Conservation (phyloP, 805 yeast genomes). For the Candida nanaspora region DNA sequence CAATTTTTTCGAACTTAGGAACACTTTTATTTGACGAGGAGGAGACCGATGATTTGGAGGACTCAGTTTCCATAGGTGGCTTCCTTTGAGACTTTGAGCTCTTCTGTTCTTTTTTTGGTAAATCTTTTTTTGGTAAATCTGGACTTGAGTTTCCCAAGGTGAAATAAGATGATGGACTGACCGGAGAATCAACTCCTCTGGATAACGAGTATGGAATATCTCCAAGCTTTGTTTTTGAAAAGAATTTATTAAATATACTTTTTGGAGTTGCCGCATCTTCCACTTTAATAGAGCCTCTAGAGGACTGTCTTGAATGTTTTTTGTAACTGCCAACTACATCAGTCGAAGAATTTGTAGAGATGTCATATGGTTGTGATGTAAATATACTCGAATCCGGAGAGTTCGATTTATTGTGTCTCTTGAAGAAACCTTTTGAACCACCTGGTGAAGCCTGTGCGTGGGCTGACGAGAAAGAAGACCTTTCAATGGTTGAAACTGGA, state of each 20-base stretch:
- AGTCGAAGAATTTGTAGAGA: slow-evolving; percentile 3
- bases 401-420: slow-evolving; percentile 57
- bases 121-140: slow-evolving; percentile 8
- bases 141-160: slow-evolving; percentile 5
- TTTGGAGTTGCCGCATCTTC: slow-evolving; percentile 19
- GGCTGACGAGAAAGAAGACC: slow-evolving; percentile 16
- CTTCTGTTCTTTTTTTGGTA: not conserved
- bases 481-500: slow-evolving; percentile 32
- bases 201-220: slow-evolving; percentile 7
- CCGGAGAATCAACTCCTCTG: slow-evolving; percentile 16
- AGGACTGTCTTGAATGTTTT: slow-evolving; percentile 18
- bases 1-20: slow-evolving; percentile 23
- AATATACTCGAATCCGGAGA: slow-evolving; percentile 48
- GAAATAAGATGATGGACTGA: slow-evolving; percentile 18
- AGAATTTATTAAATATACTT: slow-evolving; percentile 23
- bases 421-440: slow-evolving; percentile 41
- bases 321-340: slow-evolving; percentile 4
- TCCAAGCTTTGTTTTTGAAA: slow-evolving; percentile 15
- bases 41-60: slow-evolving; percentile 3
- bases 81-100: not conserved
- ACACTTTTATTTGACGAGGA: slow-evolving; percentile 6
- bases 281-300: slow-evolving; percentile 18
- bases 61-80: slow-evolving; percentile 6
- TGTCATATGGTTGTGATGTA: slow-evolving; percentile 13
- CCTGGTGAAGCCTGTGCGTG: slow-evolving; percentile 24